Evolutionary conservation across 306 rosid species (phyloP).

Genomic region (Gastrolobium villosum): DNA sequence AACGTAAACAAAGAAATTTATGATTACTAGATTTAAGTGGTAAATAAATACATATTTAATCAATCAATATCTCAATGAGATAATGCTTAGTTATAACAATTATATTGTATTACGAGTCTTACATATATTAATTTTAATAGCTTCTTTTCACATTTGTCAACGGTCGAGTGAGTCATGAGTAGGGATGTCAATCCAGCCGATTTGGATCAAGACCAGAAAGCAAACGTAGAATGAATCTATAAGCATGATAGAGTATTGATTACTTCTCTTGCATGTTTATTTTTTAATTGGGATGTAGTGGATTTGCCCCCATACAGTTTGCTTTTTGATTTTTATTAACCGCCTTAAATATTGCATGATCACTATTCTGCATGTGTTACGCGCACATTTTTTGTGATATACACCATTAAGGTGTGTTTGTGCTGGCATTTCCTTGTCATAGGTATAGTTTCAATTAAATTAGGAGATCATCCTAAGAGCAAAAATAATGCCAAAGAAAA

Average conservation of each 20-base stretch:
- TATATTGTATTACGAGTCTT: too few relatives aligned
- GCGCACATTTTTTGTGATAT: not conserved
- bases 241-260: not conserved
- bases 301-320: conserved; percentile 35
- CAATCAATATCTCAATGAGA: too few relatives aligned
- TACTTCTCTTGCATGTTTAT: not conserved
- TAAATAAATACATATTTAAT: too few relatives aligned
- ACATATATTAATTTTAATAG: too few relatives aligned
- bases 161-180: too few relatives aligned
- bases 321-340: not conserved
- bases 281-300: not conserved
- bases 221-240: not conserved
- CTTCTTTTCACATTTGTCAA: too few relatives aligned
- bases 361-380: not conserved
- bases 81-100: too few relatives aligned
- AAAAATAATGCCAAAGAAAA: conserved; percentile 25
- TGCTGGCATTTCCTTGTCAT: conserved; percentile 3
- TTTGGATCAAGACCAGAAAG: not conserved
- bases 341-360: conserved; percentile 8
- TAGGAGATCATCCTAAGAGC: not conserved
- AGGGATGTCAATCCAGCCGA: too few relatives aligned
- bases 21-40: too few relatives aligned
- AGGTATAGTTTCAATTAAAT: not conserved
- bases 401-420: not conserved
- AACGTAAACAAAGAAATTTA: too few relatives aligned